These are phyloP conservation scores for Yamadazyma oceani DNA, from an alignment of 1,139 yeast genomes.

Conservation along the genomic window DNA sequence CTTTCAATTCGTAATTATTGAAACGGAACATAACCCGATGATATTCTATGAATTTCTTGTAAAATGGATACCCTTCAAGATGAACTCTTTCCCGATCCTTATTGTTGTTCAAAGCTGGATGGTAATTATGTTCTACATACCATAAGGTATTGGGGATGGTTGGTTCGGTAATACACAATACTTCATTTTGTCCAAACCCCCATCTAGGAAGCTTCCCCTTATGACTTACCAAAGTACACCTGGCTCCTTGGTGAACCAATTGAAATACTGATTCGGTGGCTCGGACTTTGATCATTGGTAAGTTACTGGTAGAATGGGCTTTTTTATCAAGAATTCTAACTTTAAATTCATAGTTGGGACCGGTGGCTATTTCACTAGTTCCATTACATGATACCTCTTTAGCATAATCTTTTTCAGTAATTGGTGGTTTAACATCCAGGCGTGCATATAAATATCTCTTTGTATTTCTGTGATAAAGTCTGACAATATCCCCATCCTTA, in stretches of 20 bases:
- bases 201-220: constrained; percentile 62
- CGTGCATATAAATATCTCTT: constrained; percentile 56
- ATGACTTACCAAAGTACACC: constrained; percentile 65
- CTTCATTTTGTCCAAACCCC: constrained; percentile 75
- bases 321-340: constrained; percentile 34
- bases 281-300: constrained; percentile 42
- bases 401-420: constrained; percentile 79
- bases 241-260: constrained; percentile 56
- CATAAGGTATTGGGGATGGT: constrained; percentile 59
- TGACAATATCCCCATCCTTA: constrained; percentile 50
- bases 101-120: constrained; percentile 43
- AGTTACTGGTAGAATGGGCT: constrained; percentile 27
- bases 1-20: constrained; percentile 25
- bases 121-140: constrained; percentile 62
- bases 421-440: constrained; percentile 61
- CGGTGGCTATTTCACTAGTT: constrained; percentile 46
- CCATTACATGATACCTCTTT: constrained; percentile 71
- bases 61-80: constrained; percentile 25
- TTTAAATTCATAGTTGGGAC: constrained; percentile 54
- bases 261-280: constrained; percentile 59
- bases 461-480: constrained; percentile 62
- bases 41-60: constrained; percentile 32
- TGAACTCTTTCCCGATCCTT: constrained; percentile 29
- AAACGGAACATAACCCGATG: constrained; percentile 35
- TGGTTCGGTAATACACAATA: constrained; percentile 69